Base-by-base conservation (phyloP, 2,329 filamentous ascomycete genomes). In the Fusarium goolgardi region DNA sequence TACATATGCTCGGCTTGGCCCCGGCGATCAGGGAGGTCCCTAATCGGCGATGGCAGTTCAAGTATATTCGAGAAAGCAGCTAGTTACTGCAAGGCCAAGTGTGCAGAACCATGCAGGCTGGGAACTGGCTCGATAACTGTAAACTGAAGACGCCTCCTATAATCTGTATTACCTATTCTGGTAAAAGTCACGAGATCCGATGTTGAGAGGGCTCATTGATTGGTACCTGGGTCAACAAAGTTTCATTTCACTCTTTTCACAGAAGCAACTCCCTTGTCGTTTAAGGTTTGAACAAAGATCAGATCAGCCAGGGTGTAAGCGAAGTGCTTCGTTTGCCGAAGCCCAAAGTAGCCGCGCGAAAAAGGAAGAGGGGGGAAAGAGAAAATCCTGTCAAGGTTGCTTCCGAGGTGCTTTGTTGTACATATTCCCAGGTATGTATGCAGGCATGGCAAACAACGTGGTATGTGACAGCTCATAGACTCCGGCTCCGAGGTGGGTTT, bases 261-360 rank as follows among this genome's bases (percentile, higher is more conserved):
- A 65, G 32, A 39, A 51, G 39, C 29, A 34, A 50, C 45, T 57
- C 65, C 57, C 21, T 45, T 60, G 59, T 55, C 47, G 51, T 52
- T 62, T 69, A 68, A 68, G 55, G 65, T 68, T 69, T 58, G 44
- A 20, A 45, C 60, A 68, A 68, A 68, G 65, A 68, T 68, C 60
- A 68, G 65, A 66, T 68, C 65, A 68, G 65, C 60, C 52, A 35
- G 51, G 65, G 49, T 66, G 44, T 65, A 65, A 60, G 65, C 62
- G 43, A 51, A 56, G 43, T 44, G 37, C 65, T 65, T 37, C 52
- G 54, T 69, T 65, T 65, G 50, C 40, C 55, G 47, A 54, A 69
- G 35, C 32, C 44, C 64, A 49, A 52, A 43, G 32, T 21, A 23
- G 55, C 43, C 49, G 35, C 40, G 23, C 35, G 35, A 43, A 41